Base-by-base conservation (phyloP, 1,284 basidiomycete genomes). In the Ustilago tritici region DNA sequence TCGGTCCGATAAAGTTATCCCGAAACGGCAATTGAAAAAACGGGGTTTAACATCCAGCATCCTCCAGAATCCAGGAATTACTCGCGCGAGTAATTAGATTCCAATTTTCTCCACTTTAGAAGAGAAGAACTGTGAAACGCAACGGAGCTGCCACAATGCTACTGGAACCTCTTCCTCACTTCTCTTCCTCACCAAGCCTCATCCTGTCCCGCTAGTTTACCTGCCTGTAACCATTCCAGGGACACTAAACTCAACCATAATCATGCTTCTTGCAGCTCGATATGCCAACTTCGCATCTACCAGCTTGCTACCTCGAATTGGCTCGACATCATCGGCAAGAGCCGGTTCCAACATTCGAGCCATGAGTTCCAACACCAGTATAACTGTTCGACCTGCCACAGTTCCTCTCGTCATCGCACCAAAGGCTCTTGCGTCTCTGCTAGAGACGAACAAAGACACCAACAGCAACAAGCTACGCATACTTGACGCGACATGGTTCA, bases 401-500 rank as follows among this genome's bases (percentile, higher is more conserved):
- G 75, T 77, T 38, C 76, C 76, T 23, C 56, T 78, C 41, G 65
- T 78, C 32, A 76, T 78, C 23, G 65, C 76, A 35, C 73, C 76
- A 2, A 75, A 78, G 40, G 60, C 61, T 5, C 76, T 78, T 11
- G 76, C 72, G 2, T 56, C 69, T 12, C 19, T 76, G 10, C 50
- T 78, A 46, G 66, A 73, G 15, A 28, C 60, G 9, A 61, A 70
- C 36, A 47, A 62, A 17, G 28, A 59, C 15, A 49, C 36, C 46
- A 32, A 28, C 43, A 31, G 11, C 50, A 59, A 56, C 50, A 70
- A 70, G 52, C 56, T 78, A 14, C 73, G 82, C 35, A 75, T 86
- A 31, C 67, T 87, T 19, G 94, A 95, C 84, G 91, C 91, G 31
- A 91, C 90, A 47, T 95, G 94, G 94, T 92, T 92, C 85, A 95